phyloP scores from a whole-genome alignment of 2,329 filamentous ascomycete species.

The Sarocladium oryzae region DNA sequence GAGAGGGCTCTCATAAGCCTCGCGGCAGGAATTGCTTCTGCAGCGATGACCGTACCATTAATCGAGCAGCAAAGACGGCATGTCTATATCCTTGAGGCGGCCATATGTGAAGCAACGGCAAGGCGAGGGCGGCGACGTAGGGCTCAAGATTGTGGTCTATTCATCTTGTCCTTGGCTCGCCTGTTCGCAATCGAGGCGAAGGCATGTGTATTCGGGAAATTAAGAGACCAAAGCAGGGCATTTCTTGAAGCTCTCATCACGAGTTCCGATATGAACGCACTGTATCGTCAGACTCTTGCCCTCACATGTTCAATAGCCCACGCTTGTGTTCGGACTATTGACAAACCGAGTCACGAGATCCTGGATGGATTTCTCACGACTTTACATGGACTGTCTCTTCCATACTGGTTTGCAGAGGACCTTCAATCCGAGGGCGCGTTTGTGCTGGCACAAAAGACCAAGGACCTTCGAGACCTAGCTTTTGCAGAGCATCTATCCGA shows the following conservation, averaged over 20 bases:
- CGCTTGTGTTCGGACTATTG: constrained; percentile 37
- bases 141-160: constrained; percentile 14
- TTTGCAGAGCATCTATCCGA: constrained; percentile 41
- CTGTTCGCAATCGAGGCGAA: constrained; percentile 17
- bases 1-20: constrained; percentile 24
- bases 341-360: constrained; percentile 29
- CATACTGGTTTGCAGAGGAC: constrained; percentile 25
- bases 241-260: not conserved
- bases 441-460: constrained; percentile 44
- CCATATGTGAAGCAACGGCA: constrained; percentile 15
- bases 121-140: constrained; percentile 9
- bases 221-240: not conserved
- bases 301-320: constrained; percentile 41
- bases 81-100: constrained; percentile 20
- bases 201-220: not conserved
- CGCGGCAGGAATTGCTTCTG: constrained; percentile 23
- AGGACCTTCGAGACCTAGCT: constrained; percentile 45
- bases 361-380: constrained; percentile 33
- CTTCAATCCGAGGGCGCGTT: constrained; percentile 43
- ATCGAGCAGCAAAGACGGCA: constrained; percentile 17
- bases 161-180: constrained; percentile 21
- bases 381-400: constrained; percentile 28
- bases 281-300: constrained; percentile 24
- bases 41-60: constrained; percentile 16
- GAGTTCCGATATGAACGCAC: constrained; percentile 9